phyloP scores from a whole-genome alignment of 1,284 basidiomycete genomes.

The Agroathelia rolfsii region DNA sequence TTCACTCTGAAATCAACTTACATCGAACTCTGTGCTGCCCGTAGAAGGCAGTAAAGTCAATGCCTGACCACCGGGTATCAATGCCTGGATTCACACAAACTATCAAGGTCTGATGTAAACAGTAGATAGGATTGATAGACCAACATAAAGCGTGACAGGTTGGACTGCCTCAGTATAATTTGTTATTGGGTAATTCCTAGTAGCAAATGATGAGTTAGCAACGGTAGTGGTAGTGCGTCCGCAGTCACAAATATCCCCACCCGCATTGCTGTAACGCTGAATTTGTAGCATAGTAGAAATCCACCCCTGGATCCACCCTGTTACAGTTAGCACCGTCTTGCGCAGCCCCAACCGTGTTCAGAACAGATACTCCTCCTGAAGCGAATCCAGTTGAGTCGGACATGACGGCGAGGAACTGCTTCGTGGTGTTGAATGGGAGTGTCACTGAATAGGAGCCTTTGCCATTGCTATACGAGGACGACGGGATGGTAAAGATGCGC shows the following conservation, averaged over 20 bases:
- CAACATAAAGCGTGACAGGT: conserved; percentile 54
- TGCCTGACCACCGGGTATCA: conserved; percentile 53
- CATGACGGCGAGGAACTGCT: conserved; percentile 50
- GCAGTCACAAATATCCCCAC: no score
- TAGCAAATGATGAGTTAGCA: no score
- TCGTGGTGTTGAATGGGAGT: conserved; percentile 29
- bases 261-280: conserved; percentile 53
- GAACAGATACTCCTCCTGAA: conserved; percentile 45
- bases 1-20: no score
- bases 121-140: no score
- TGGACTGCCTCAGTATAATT: conserved; percentile 39
- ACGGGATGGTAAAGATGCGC: conserved; percentile 47
- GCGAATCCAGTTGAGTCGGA: conserved; percentile 63
- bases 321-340: conserved; percentile 42
- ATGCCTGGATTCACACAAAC: conserved; percentile 36
- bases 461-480: conserved; percentile 40
- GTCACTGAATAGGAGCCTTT: conserved; percentile 41
- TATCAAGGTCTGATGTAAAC: conserved; percentile 3
- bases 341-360: conserved; percentile 43
- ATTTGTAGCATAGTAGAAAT: conserved; percentile 42
- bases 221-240: no score
- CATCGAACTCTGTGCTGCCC: conserved; percentile 33
- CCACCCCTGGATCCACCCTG: conserved; percentile 31
- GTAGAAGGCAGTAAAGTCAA: conserved; percentile 36
- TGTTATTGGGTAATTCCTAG: conserved; percentile 44